Conservation (phyloP, 768 basidiomycete genomes). For the Clavaria fumosa region DNA sequence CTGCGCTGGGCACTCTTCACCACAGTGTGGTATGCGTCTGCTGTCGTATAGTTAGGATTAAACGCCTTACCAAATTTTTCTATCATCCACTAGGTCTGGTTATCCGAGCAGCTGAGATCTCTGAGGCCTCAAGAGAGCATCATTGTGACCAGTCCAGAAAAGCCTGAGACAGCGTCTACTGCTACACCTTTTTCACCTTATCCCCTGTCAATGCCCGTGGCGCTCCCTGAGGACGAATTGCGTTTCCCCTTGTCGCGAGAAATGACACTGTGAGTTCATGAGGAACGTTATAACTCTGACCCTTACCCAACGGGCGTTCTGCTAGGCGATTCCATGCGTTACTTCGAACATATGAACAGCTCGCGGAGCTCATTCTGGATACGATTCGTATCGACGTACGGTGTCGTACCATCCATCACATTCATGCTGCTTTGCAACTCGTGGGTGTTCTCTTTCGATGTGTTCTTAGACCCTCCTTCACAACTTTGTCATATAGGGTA, state of each 20-base stretch:
- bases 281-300: neutral
- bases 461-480: constrained; percentile 8
- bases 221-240: constrained; percentile 34
- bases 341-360: constrained; percentile 78
- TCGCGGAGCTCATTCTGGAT: constrained; percentile 74
- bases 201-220: constrained; percentile 31
- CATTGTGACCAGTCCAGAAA: constrained; percentile 36
- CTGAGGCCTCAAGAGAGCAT: constrained; percentile 48
- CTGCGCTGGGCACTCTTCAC: constrained; percentile 64
- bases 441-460: constrained; percentile 24
- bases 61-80: constrained; percentile 3
- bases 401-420: constrained; percentile 67
- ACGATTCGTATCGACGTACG: constrained; percentile 81
- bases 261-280: constrained; percentile 73
- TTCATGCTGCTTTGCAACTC: constrained; percentile 65
- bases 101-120: constrained; percentile 51
- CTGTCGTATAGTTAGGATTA: constrained; percentile 4
- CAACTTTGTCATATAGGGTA: constrained; percentile 38
- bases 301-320: neutral
- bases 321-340: constrained; percentile 81
- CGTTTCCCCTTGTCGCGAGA: constrained; percentile 70
- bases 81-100: constrained; percentile 52
- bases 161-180: constrained; percentile 34
- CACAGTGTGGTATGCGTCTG: constrained; percentile 60
- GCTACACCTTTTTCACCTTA: constrained; percentile 26